These are phyloP conservation scores for Austroboletus eburneus DNA, from an alignment of 768 basidiomycete genomes.

Conservation along the genomic window DNA sequence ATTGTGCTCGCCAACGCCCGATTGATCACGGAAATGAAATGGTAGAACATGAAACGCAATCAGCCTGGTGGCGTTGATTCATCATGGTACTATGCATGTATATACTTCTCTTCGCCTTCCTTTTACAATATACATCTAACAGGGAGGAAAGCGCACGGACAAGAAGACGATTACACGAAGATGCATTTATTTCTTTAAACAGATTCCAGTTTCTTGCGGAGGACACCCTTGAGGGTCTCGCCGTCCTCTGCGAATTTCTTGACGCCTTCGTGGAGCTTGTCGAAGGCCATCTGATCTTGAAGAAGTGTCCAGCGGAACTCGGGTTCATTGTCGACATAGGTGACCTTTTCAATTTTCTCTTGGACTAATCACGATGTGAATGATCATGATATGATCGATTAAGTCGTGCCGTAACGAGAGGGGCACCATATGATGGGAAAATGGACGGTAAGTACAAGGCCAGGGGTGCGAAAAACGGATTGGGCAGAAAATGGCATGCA, in stretches of 20 bases:
- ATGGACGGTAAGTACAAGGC: neutral
- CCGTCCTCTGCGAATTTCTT: slow-evolving; percentile 98
- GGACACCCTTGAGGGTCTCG: slow-evolving; percentile 75
- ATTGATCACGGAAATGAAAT: too few species aligned
- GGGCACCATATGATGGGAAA: neutral
- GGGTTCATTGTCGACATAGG: slow-evolving; percentile 87
- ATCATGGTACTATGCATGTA: too few species aligned
- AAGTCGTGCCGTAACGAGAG: neutral
- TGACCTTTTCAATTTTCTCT: slow-evolving; percentile 70
- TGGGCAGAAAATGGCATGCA: neutral
- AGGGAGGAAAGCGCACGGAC: neutral
- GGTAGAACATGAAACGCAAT: too few species aligned
- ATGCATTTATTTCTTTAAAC: slow-evolving; percentile 9
- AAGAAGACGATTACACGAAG: neutral
- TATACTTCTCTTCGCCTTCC: too few species aligned
- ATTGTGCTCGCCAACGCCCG: too few species aligned
- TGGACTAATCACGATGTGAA: slow-evolving; percentile 12
- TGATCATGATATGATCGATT: neutral
- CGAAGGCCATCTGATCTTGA: slow-evolving; percentile 96
- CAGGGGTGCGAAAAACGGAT: neutral
- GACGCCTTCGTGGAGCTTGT: slow-evolving; percentile 98
- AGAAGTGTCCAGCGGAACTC: slow-evolving; percentile 95
- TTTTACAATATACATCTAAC: neutral
- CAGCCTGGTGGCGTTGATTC: too few species aligned
- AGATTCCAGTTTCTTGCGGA: slow-evolving; percentile 58